These are phyloP conservation scores for Umbelopsis sp. DNA, from an alignment of 371 early-diverging fungal species.

Conservation along the genomic window DNA sequence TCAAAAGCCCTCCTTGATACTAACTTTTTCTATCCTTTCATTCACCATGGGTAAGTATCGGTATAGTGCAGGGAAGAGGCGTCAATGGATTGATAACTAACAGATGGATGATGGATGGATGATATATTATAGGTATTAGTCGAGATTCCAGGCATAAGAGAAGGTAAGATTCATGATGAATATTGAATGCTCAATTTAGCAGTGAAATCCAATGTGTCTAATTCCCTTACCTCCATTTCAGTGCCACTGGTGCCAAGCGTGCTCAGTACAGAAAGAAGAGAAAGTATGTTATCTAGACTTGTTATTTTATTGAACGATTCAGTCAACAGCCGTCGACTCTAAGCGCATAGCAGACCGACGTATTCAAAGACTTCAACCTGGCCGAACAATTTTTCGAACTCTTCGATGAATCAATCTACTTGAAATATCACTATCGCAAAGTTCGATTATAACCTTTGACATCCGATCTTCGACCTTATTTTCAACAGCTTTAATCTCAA, in stretches of 20 bases:
- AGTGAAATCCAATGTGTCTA: not conserved
- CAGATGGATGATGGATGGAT: conserved; percentile 17
- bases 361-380: too few relatives aligned
- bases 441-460: too few relatives aligned
- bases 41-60: conserved; percentile 15
- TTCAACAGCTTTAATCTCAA: too few relatives aligned
- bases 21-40: not conserved
- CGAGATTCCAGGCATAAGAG: conserved; percentile 98
- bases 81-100: not conserved
- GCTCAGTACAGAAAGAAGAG: conserved; percentile 98
- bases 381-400: too few relatives aligned
- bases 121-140: conserved; percentile 78
- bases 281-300: conserved; percentile 28
- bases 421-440: too few relatives aligned
- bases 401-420: too few relatives aligned
- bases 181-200: not conserved
- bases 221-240: not conserved
- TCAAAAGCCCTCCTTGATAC: too few relatives aligned
- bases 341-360: too few relatives aligned
- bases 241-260: conserved; percentile 96
- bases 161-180: not conserved
- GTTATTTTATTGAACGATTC: not conserved
- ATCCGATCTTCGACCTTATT: too few relatives aligned
- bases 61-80: not conserved
- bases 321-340: not conserved